Conservation (phyloP, 1,139 yeast species). For the Geotrichum aggregatum region DNA sequence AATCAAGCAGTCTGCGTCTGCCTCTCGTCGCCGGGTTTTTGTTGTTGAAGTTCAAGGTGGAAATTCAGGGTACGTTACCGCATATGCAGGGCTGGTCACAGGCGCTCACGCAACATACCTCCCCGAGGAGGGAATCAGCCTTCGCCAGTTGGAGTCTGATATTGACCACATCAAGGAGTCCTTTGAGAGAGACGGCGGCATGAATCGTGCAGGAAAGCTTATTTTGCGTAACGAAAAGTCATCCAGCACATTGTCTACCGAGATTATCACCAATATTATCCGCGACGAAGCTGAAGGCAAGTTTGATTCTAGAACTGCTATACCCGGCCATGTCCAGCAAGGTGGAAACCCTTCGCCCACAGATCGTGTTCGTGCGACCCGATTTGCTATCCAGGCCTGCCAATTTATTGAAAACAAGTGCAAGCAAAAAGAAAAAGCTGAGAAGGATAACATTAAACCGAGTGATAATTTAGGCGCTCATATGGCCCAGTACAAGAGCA, state of each 20-base stretch:
- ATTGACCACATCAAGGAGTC: constrained; percentile 64
- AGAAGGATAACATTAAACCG: too few relatives aligned
- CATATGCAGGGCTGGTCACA: constrained; percentile 79
- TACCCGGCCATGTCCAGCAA: constrained; percentile 98
- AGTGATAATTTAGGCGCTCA: too few relatives aligned
- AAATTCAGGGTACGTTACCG: constrained; percentile 87
- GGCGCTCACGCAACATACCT: constrained; percentile 93
- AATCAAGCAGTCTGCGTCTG: constrained; percentile 89
- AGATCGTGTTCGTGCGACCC: constrained; percentile 87
- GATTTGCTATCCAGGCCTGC: constrained; percentile 84
- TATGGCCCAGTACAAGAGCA: too few relatives aligned
- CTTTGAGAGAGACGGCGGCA: constrained; percentile 72
- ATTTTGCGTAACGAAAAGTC: constrained; percentile 83
- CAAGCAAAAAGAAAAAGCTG: constrained; percentile 35
- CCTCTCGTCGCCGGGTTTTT: constrained; percentile 89
- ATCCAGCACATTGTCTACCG: constrained; percentile 74
- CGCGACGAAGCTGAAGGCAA: constrained; percentile 68
- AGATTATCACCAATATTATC: constrained; percentile 75
- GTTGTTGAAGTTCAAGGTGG: constrained; percentile 98
- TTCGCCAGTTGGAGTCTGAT: constrained; percentile 71
- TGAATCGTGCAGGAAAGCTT: constrained; percentile 79
- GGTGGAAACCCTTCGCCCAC: constrained; percentile 95
- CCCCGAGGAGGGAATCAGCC: constrained; percentile 79
- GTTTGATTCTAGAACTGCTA: constrained; percentile 91
- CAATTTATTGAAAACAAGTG: constrained; percentile 64